Evolutionary conservation across 2,329 filamentous ascomycete species (phyloP), one percentile per base, ranked within the genome.

Genomic region (Diaporthe aspalathi): DNA sequence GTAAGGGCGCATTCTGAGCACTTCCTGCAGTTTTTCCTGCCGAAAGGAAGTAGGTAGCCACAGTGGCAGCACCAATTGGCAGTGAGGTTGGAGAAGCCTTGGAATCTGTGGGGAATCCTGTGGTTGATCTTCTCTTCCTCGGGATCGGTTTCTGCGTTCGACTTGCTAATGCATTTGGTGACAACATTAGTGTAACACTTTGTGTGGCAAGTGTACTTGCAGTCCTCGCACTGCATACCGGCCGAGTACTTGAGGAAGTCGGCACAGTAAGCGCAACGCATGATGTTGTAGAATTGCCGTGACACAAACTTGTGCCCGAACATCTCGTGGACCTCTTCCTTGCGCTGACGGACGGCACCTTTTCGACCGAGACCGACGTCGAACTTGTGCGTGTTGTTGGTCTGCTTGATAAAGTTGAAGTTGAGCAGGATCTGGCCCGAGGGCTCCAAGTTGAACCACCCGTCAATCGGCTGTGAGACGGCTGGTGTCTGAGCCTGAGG

Each of bases 101-200:
- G 91, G 86, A 98, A 99, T 68, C 96, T 92, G 88, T 99, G 96
- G 11, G 96, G 96, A 79, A 99, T 99, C 75, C 96, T 93, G 81
- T 99, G 96, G 81, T 99, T 99, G 89, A 99, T 97, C 87, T 98
- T 99, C 83, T 98, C 96, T 83, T 99, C 96, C 82, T 99, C 96
- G 27, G 96, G 95, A 81, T 99, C 96, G 7, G 94, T 97, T 82
- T 99, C 96, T 74, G 96, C 95, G 80, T 99, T 99, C 74, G 95
- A 98, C 82, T 99, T 98, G 84, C 95, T 98, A 82, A 99, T 99
- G 84, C 96, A 99, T 83, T 99, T 99, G 74, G 96, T 99, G 77
- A 99, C 96, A 57, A 99, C 96, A 81, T 95, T 97, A 20, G 90
- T 85, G 82, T 98, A 99, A 81, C 96, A 99, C 83, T 98, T 98